phyloP scores from a whole-genome alignment of 331 rosid genomes.

The Quercus phellos region DNA sequence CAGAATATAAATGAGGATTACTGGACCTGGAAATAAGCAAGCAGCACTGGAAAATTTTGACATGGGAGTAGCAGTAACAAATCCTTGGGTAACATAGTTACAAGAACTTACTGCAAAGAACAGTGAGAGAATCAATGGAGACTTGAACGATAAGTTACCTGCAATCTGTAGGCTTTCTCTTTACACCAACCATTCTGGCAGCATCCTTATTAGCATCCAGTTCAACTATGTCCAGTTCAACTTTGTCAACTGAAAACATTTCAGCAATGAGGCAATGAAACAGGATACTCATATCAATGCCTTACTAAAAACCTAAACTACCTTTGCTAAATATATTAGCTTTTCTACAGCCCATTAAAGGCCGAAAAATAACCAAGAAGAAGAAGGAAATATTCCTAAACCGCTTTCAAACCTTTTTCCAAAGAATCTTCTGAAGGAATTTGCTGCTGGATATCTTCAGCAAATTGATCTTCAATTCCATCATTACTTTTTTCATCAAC shows the following conservation, averaged over 20 bases:
- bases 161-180: constrained; percentile 60
- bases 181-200: constrained; percentile 37
- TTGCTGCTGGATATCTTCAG: constrained; percentile 29
- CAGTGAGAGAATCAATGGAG: constrained; percentile 1
- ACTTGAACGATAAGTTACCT: constrained; percentile 49
- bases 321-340: not conserved
- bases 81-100: constrained; percentile 6
- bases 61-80: constrained; percentile 3
- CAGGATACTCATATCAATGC: not conserved
- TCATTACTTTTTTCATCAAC: constrained; percentile 36
- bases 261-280: constrained; percentile 22
- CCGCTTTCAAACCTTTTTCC: constrained; percentile 39
- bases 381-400: constrained; percentile 14
- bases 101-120: constrained; percentile 20
- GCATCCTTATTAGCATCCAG: constrained; percentile 37
- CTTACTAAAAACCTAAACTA: not conserved
- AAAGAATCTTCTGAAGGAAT: constrained; percentile 33
- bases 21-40: not conserved
- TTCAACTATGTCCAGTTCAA: constrained; percentile 31
- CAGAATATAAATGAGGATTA: not conserved
- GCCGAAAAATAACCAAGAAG: constrained; percentile 8
- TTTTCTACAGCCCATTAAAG: constrained; percentile 9
- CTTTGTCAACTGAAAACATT: constrained; percentile 54
- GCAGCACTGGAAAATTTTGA: constrained; percentile 5
- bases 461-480: constrained; percentile 38